These are phyloP conservation scores for Leccinum variicolor DNA, from an alignment of 768 basidiomycete genomes.

Conservation along the genomic window DNA sequence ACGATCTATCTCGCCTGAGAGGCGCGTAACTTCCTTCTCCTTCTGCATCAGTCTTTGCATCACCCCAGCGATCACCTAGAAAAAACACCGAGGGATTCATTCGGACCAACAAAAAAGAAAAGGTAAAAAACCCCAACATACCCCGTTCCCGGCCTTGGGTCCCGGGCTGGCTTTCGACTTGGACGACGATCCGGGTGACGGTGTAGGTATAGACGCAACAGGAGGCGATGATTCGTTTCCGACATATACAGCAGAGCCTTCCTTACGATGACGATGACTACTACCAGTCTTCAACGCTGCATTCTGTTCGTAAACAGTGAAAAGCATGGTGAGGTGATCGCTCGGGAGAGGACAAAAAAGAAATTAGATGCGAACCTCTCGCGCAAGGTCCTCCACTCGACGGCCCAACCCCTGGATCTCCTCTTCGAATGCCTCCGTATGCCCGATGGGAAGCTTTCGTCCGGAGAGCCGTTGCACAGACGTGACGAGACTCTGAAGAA, in stretches of 20 bases:
- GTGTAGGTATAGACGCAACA: background rate
- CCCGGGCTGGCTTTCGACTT: conserved; percentile 35
- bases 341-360: background rate
- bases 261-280: conserved; percentile 7
- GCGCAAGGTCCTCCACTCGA: conserved; percentile 60
- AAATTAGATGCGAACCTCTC: conserved; percentile 48
- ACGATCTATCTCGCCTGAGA: conserved; percentile 69
- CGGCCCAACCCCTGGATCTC: conserved; percentile 58
- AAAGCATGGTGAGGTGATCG: background rate
- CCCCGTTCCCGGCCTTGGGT: conserved; percentile 58
- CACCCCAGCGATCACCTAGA: conserved; percentile 63
- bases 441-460: conserved; percentile 52
- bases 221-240: conserved; percentile 5
- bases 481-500: conserved; percentile 56
- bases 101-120: background rate
- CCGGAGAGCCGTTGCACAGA: conserved; percentile 69
- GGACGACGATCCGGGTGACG: background rate
- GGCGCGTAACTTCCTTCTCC: conserved; percentile 77
- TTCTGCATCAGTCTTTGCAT: conserved; percentile 80
- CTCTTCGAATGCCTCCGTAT: conserved; percentile 44
- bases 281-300: background rate
- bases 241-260: conserved; percentile 16
- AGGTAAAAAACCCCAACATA: conserved; percentile 21
- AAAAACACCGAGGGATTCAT: background rate
- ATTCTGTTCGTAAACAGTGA: conserved; percentile 4